Evolutionary conservation across 108 stramenopile species (phyloP), one percentile per base, ranked within the genome.

Genomic region (Cyclotella kingstonii): DNA sequence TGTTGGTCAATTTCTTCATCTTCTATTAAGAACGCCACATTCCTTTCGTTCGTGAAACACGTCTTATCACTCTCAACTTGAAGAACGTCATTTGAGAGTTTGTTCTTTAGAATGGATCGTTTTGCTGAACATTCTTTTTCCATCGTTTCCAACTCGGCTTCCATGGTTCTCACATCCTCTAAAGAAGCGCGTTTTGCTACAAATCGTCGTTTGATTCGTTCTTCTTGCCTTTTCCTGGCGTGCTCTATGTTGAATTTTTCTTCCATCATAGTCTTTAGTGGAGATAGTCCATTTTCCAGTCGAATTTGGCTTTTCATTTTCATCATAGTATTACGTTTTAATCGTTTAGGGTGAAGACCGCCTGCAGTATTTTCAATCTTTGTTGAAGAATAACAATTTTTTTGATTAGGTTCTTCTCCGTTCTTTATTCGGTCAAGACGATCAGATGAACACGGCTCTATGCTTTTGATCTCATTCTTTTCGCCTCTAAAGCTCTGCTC

Each of bases 401-500:
- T 31, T 27, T 1, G 21, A 29, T 58, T 51, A n/a, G 64, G 11
- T 27, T 46, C 11, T 65, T 73, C 58, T 54, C 73, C 73, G 33
- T 66, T 64, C 49, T 73, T 73, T 22, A 73, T 66, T 54, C 52
- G 63, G 60, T 73, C 73, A 0, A 73, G 58, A 10, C 73, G 63
- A 54, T 45, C 66, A 7, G 68, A 38, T 11, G 57, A 65, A n/a
- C n/a, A n/a, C n/a, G n/a, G n/a, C n/a, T n/a, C 30, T 50, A 54
- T 23, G 15, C 34, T 23, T 30, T 22, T 8, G 40, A 30, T 28
- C 4, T 39, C 3, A 18, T 21, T 15, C 23, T 18, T 45, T 14
- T n/a, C 28, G 18, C 5, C 28, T 31, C 38, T 63, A n/a, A 27
- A 8, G 2, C 18, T 41, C 34, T 11, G 30, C 31, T 26, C 49